Evolutionary conservation across 176 grass and related monocot genomes (phyloP).

Genomic region (Coix lacrymajobi): DNA sequence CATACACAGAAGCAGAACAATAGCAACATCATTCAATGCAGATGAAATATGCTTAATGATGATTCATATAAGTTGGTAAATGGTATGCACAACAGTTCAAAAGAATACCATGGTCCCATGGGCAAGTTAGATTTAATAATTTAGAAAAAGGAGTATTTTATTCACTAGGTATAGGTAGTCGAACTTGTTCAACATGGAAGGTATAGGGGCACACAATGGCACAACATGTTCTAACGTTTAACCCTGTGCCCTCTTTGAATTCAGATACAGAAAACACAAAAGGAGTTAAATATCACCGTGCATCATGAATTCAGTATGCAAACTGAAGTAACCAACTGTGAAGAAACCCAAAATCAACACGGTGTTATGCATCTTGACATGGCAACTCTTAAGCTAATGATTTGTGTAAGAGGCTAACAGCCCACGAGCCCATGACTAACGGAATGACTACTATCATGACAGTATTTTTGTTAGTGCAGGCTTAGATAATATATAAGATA

Average conservation of each 20-base stretch:
- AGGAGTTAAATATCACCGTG: background rate
- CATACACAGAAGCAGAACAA: background rate
- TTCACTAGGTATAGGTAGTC: background rate
- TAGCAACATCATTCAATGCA: background rate
- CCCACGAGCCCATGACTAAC: background rate
- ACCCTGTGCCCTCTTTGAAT: background rate
- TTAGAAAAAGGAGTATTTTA: background rate
- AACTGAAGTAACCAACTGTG: background rate
- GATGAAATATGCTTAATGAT: background rate
- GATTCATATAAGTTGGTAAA: background rate
- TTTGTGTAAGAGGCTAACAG: background rate
- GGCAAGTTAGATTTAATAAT: background rate
- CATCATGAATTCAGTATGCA: background rate
- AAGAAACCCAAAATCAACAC: background rate
- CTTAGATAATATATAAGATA: background rate
- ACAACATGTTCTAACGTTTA: background rate
- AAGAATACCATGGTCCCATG: background rate
- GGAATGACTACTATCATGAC: background rate
- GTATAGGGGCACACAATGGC: background rate
- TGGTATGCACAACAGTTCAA: background rate
- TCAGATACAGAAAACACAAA: background rate
- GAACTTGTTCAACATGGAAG: background rate
- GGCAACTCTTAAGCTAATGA: background rate
- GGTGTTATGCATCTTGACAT: background rate
- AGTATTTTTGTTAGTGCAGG: background rate